Base-by-base conservation (phyloP, 2,329 filamentous ascomycete genomes). In the Trichoderma citrinoviride region DNA sequence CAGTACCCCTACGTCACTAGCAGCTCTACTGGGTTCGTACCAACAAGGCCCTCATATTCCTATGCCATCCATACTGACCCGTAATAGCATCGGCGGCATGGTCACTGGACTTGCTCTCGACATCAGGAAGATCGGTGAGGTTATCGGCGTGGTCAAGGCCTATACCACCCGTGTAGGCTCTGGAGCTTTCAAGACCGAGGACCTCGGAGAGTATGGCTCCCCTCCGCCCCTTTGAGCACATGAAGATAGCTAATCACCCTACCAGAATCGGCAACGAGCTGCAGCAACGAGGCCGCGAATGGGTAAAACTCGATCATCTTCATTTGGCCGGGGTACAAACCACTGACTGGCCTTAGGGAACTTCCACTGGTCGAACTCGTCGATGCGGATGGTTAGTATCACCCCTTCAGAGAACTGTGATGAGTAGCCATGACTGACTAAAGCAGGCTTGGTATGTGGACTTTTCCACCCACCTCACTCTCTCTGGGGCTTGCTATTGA, bases 181-280 rank as follows among this genome's bases (percentile, higher is more conserved):
- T 49, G 88, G 88, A 14, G 84, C 84, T n/a, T 90, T 91, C 78
- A 87, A 87, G 50, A 88, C 87, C 0, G 88, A 91, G 74, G 85
- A 80, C 60, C 68, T 74, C 10, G 77, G 74, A 65, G 79, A 81
- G 70, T 74, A 49, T 25, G 73, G 70, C n/a, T 54, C 61, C 29
- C 50, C 52, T 14, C 17, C 29, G 52, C n/a, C 43, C n/a, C 43
- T 21, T 14, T 37, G 33, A 43, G 57, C 47, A 61, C 19, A 33
- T 3, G 57, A 61, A 61, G n/a, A 52, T 37, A 52, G 57, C 57
- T 61, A 21, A 61, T 44, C 46, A 33, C 17, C 25, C 7, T n/a
- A 43, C 64, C 19, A 76, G 73, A 66, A 69, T 73, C 65, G 81
- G 81, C 57, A 77, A 73, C 27, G 81, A 80, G 69, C 77, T 84